A percentile compares a stretch with the other conserved stretches of the same genome.
These are phyloP conservation scores for Inonotus obliquus DNA, from an alignment of 1,284 basidiomycete species.

Conservation along the genomic window DNA sequence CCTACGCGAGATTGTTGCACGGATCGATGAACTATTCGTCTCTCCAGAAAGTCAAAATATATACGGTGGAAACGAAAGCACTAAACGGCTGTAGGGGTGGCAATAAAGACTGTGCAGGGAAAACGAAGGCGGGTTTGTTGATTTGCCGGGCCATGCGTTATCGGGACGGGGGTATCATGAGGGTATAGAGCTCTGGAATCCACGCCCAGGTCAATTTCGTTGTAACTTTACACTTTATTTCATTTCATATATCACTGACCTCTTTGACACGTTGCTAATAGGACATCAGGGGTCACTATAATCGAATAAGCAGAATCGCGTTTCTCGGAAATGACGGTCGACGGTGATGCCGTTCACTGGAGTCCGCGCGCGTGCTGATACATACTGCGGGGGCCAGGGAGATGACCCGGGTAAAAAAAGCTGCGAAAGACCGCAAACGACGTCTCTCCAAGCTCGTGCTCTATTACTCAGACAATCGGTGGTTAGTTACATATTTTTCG, in stretches of 20 bases:
- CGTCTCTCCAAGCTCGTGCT: constrained; percentile 62
- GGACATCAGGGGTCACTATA: constrained; percentile 15
- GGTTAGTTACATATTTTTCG: background rate
- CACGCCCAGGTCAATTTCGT: background rate
- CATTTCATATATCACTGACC: background rate
- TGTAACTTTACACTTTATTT: background rate
- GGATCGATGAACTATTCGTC: background rate
- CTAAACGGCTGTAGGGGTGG: constrained; percentile 2
- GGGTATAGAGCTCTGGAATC: constrained; percentile 3
- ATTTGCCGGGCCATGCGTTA: constrained; percentile 4
- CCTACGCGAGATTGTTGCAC: background rate
- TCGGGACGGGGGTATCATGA: constrained; percentile 11
- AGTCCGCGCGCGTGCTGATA: constrained; percentile 29
- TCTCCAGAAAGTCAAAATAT: constrained; percentile 11
- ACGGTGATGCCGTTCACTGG: constrained; percentile 53
- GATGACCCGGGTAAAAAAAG: constrained; percentile 41
- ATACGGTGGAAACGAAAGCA: constrained; percentile 12
- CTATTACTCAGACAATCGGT: constrained; percentile 30
- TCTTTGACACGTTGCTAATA: background rate
- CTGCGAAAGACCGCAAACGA: constrained; percentile 54
- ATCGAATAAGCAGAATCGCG: constrained; percentile 58
- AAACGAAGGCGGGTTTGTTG: background rate
- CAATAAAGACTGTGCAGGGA: constrained; percentile 1
- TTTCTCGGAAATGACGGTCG: constrained; percentile 62
- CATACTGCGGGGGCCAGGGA: constrained; percentile 29